Evolutionary conservation across 306 rosid species (phyloP), one percentile per base, ranked within the genome.

Genomic region (Quercus variabilis): DNA sequence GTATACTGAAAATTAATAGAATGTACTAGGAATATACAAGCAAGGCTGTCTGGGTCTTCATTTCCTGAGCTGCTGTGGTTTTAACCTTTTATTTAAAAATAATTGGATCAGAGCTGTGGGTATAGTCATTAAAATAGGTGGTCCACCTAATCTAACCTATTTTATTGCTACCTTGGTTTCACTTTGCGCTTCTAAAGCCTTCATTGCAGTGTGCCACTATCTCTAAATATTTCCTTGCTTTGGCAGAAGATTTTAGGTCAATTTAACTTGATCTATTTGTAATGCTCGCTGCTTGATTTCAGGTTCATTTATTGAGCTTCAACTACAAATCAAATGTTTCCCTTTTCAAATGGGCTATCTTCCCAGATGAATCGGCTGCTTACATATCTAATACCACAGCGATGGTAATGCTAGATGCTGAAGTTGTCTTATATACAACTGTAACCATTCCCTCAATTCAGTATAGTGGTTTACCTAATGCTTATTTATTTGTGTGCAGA

Each of bases 351-450:
- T 90, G 91, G 98, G 83, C 86, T 86, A 86, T 96, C 81, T 64
- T 83, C 79, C 92, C 99, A 1, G 78, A 81, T 71, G 88, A 73
- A 59, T 85, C 90, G 58, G 82, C 88, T 10, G 85, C 85, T 67
- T 84, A 78, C 89, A 87, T 96, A 73, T 88, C 99, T 55, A 86
- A 93, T 70, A 46, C 92, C 69, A 84, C 92, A 43, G 97, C 92
- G 15, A 74, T 71, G 85, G 99, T 93, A 91, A 83, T 59, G 70
- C 33, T 23, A 58, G 68, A 73, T 74, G 71, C 78, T 15, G 35
- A 43, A 13, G 49, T 19, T 49, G 5, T 49, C 17, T 49, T 49
- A 38, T 49, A n/a, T 85, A 73, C 85, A 21, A 83, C 77, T 86
- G 52, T 51, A 19, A 28, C 72, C 25, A 68, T 28, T 68, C 72